Conservation (phyloP, 139 green algal genomes). For the Tetradesmus obliquus region DNA sequence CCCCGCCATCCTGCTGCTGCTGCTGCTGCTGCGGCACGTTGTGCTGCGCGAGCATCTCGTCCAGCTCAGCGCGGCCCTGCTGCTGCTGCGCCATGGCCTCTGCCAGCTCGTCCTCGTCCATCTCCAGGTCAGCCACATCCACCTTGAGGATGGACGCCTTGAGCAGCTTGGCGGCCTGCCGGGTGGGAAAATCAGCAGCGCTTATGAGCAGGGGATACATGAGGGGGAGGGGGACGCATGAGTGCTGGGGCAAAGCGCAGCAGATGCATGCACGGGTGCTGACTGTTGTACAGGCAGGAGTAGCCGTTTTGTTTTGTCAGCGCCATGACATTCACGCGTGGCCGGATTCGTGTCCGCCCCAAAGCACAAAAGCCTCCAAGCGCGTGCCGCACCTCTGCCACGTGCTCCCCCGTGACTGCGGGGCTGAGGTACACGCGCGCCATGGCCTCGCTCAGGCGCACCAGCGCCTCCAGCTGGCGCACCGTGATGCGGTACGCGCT, state of each 20-base stretch:
- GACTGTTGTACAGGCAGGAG: too few species aligned
- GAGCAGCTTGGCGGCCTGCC: slow-evolving; percentile 83
- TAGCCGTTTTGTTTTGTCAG: too few species aligned
- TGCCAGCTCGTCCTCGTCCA: slow-evolving; percentile 71
- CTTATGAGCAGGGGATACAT: not conserved
- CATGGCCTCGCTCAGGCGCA: slow-evolving; percentile 76
- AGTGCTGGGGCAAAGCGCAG: not conserved
- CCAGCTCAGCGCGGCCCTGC: slow-evolving; percentile 12
- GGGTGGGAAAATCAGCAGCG: not conserved
- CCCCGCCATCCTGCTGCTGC: not conserved
- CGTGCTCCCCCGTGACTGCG: slow-evolving; percentile 59
- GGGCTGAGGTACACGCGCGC: slow-evolving; percentile 59
- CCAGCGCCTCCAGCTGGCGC: slow-evolving; percentile 96
- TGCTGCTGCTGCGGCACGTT: slow-evolving; percentile 11
- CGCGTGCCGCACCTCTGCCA: slow-evolving; percentile 58
- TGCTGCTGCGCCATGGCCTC: slow-evolving; percentile 22
- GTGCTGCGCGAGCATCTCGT: slow-evolving; percentile 25
- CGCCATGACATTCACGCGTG: too few species aligned
- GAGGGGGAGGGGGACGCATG: not conserved
- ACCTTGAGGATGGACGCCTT: slow-evolving; percentile 93
- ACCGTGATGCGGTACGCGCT: slow-evolving; percentile 92
- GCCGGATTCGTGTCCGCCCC: too few species aligned
- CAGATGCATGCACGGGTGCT: too few species aligned
- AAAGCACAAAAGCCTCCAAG: not conserved
- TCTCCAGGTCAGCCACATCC: slow-evolving; percentile 80